Evolutionary conservation across 2,329 filamentous ascomycete species (phyloP).

Genomic region (Ascosphaera aggregata): DNA sequence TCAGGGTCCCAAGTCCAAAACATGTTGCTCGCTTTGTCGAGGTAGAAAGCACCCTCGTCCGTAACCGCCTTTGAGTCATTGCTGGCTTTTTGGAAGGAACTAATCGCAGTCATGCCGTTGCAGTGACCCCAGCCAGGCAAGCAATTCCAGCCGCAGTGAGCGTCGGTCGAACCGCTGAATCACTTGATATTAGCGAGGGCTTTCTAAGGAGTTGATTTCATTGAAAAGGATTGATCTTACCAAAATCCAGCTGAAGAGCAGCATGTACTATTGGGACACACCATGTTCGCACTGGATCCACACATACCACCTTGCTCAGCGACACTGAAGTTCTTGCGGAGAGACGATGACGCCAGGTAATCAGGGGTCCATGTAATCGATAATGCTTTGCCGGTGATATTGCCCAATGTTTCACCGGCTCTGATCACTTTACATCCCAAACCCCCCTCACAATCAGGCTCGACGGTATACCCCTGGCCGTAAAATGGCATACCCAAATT

Average conservation of each 20-base stretch:
- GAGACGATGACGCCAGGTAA: constrained; percentile 2
- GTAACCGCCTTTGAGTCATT: constrained; percentile 23
- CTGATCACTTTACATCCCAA: constrained; percentile 35
- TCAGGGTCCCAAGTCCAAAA: constrained; percentile 59
- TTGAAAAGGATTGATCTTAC: constrained; percentile 6
- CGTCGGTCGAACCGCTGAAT: constrained; percentile 12
- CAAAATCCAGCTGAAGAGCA: constrained; percentile 16
- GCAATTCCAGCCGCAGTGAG: constrained; percentile 14
- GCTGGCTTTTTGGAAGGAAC: constrained; percentile 35
- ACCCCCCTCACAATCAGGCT: constrained; percentile 20
- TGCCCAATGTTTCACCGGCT: constrained; percentile 36
- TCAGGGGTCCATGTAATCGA: constrained; percentile 22
- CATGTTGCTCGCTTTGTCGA: constrained; percentile 31
- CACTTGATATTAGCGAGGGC: constrained; percentile 4
- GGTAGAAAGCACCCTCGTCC: constrained; percentile 45
- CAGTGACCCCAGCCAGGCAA: constrained; percentile 17
- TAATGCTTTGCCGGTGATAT: constrained; percentile 30
- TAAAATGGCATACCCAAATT: constrained; percentile 48
- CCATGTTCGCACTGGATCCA: constrained; percentile 10
- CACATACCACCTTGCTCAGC: constrained; percentile 9
- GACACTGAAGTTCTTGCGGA: not conserved
- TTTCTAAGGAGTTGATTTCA: not conserved
- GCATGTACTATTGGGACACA: constrained; percentile 12
- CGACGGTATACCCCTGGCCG: constrained; percentile 40
- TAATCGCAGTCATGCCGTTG: constrained; percentile 26